These are phyloP conservation scores for Schoenoplectus tabernaemontani DNA, from an alignment of 202 grass and related monocot genomes.

Conservation along the genomic window DNA sequence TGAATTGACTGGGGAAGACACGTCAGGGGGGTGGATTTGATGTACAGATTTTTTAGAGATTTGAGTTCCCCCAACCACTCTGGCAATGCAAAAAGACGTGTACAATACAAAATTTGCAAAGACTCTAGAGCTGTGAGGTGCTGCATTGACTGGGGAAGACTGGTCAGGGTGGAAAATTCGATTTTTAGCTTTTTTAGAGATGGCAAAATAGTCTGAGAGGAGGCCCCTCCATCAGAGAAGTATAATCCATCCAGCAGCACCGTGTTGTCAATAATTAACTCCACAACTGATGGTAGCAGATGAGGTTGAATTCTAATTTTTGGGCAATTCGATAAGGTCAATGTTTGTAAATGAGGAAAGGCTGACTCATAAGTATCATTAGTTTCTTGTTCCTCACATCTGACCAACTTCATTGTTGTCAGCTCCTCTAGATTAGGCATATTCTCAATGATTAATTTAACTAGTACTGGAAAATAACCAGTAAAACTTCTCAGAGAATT, in stretches of 20 bases:
- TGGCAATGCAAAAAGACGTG: not conserved
- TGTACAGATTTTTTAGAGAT: not conserved
- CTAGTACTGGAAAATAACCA: slow-evolving; percentile 9
- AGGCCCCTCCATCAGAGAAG: not conserved
- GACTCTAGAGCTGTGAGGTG: not conserved
- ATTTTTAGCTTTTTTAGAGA: not conserved
- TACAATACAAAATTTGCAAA: accelerated
- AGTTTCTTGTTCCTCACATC: not conserved
- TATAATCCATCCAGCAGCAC: not conserved
- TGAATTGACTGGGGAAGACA: not conserved
- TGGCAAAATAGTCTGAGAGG: not conserved
- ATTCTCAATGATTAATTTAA: accelerated
- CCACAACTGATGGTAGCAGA: not conserved
- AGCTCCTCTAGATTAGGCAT: not conserved
- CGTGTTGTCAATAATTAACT: accelerated
- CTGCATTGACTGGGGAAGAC: not conserved
- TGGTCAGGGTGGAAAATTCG: not conserved
- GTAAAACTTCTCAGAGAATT: not conserved
- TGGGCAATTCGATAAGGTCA: not conserved
- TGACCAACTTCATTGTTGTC: not conserved
- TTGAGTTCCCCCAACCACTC: not conserved
- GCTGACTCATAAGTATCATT: not conserved
- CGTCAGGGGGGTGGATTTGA: not conserved
- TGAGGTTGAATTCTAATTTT: not conserved
- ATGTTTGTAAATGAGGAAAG: not conserved